These are phyloP conservation scores for Ceriops decandra DNA, from an alignment of 345 rosid species.

Conservation along the genomic window DNA sequence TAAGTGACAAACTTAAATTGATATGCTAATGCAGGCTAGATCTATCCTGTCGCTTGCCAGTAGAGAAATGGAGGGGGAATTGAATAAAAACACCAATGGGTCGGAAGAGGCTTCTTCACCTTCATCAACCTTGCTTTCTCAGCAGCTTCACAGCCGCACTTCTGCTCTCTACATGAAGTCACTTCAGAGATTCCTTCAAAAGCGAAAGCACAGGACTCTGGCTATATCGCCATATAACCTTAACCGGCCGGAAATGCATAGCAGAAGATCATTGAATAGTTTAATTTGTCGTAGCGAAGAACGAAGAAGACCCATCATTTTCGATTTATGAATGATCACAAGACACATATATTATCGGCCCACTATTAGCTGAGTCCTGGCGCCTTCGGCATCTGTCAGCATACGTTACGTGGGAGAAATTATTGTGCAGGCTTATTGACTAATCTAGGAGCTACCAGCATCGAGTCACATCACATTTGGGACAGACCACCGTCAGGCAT, in stretches of 20 bases:
- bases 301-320: too few species aligned
- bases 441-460: too few species aligned
- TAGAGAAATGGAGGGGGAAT: slow-evolving; percentile 17
- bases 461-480: too few species aligned
- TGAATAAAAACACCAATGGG: neutral
- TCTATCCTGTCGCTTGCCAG: slow-evolving; percentile 22
- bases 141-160: slow-evolving; percentile 2
- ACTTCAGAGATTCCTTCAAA: slow-evolving; percentile 27
- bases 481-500: too few species aligned
- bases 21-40: slow-evolving; percentile 17
- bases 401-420: too few species aligned
- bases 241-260: neutral
- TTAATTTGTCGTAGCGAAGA: neutral
- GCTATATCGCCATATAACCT: slow-evolving; percentile 14
- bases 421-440: too few species aligned
- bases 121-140: neutral
- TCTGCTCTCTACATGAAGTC: slow-evolving; percentile 28
- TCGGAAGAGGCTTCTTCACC: neutral
- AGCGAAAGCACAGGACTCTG: slow-evolving; percentile 23
- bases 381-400: too few species aligned
- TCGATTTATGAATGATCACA: too few species aligned
- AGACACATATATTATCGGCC: too few species aligned
- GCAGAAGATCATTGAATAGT: neutral
- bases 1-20: neutral
- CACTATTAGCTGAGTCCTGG: too few species aligned